These are phyloP conservation scores for Cordyceps pruinosa DNA, from an alignment of 2,329 filamentous ascomycete genomes.

Conservation along the genomic window DNA sequence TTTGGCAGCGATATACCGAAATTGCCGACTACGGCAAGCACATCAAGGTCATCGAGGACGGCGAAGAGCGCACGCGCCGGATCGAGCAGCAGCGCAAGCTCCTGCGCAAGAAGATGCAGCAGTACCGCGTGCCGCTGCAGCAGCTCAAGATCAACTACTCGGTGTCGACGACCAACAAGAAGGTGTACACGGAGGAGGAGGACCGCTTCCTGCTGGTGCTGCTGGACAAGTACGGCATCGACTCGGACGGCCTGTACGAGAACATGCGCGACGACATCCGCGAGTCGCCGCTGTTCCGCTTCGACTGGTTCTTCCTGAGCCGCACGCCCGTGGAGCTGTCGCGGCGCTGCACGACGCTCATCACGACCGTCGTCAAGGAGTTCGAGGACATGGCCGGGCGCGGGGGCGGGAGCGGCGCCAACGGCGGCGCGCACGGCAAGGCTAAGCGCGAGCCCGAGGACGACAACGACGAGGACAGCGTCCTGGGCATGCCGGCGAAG, in stretches of 20 bases:
- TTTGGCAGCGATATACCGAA: constrained; percentile 92
- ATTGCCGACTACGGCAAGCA: constrained; percentile 86
- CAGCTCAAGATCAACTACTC: constrained; percentile 99
- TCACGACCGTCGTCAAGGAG: constrained; percentile 91
- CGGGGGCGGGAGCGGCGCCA: constrained; percentile 47
- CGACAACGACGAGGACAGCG: constrained; percentile 76
- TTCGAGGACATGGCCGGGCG: constrained; percentile 63
- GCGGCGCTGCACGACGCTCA: constrained; percentile 83
- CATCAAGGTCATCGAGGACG: constrained; percentile 81
- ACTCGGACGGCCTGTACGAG: constrained; percentile 85
- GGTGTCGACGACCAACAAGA: constrained; percentile 98
- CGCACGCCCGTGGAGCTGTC: constrained; percentile 89
- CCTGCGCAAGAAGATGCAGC: constrained; percentile 88
- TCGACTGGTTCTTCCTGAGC: constrained; percentile 99
- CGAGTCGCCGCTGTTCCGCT: constrained; percentile 89
- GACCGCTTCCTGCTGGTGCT: constrained; percentile 92
- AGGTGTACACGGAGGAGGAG: constrained; percentile 98
- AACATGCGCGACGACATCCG: constrained; percentile 95
- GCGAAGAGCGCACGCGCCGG: constrained; percentile 82
- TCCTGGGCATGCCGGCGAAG: constrained; percentile 79
- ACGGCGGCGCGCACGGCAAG: constrained; percentile 60
- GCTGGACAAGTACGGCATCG: constrained; percentile 85
- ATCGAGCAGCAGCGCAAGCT: constrained; percentile 90
- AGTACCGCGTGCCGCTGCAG: constrained; percentile 94
- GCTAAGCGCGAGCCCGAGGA: constrained; percentile 71